Evolutionary conservation across 768 basidiomycete genomes (phyloP), one percentile per base, ranked within the genome.

Genomic region (Tricholoma sp.): DNA sequence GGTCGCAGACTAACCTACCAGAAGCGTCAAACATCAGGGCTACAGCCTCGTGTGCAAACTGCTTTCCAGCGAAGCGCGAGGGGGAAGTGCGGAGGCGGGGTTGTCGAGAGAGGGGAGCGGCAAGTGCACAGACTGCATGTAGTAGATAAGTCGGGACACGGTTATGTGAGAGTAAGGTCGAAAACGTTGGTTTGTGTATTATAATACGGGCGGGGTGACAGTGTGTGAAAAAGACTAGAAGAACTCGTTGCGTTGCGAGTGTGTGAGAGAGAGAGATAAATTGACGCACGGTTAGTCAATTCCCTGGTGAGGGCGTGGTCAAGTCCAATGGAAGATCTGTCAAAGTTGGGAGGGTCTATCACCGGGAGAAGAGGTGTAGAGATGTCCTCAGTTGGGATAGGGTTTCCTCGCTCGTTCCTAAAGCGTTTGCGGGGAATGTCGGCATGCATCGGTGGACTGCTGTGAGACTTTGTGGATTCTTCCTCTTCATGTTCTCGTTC

Each of bases 131-230:
- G 6, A 93, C 75, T 0, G 89, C 85, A 48, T 86, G 80, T 15
- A 92, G 74, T 28, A 93, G 82, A 65, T 89, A 81, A 32, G 76
- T 70, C 39, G 91, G 90, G 32, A 93, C 79, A 55, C 79, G 77
- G 60, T 84, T 84, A 58, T 82, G 81, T 55, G 81, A 80, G 7
- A 93, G 80, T 32, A 80, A 76, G 1, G 83, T 76, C 20, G 84
- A 76, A 63, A 93, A 93, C 7, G 85, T 83, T 18, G 91, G 86
- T 52, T 88, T 88, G 70, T 93, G 91, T 47, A 93, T 80, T 58
- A 91, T 77, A 62, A 85, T 78, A 36, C 86, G 82, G 58, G 85
- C 82, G 20, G 90, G 90, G 65, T 91, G 88, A 61, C 86, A 86
- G 67, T 88, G 88, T 24, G 90, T 79, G 68, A 92, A 91, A 69